Evolutionary conservation across 148 eudicot genomes (phyloP), one percentile per base, ranked within the genome.

Genomic region (Limonium bicolor): DNA sequence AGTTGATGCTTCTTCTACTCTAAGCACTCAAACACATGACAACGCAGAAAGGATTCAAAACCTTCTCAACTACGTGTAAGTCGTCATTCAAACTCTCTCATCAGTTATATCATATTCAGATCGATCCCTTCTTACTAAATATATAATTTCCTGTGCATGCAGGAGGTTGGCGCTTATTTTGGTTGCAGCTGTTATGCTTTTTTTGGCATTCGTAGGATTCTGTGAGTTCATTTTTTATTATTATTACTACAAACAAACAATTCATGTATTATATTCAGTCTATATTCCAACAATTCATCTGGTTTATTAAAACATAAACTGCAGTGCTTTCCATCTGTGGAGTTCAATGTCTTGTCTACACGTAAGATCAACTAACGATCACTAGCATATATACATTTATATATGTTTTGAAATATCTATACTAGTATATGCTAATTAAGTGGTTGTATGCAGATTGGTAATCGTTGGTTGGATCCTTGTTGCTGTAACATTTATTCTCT

Each of bases 291-390:
- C 27, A 14, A 7, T 16, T 27, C 17, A 9, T 27, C 20, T 18
- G 13, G 14, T 48, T 61, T 12, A 40, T 11, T 31, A 15, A 36
- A 13, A 21, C 27, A 6, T 27, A 16, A 13, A 31, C 17, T 68
- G 71, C 79, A 83, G 97, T 83, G 55, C 63, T 88, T 24, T 88
- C 97, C 4, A 47, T 88, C 48, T 56, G 58, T 12, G 94, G 94
- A 34, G 31, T 77, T 50, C 81, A 84, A 72, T 70, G 63, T 66
- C 71, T 88, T 31, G 94, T 88, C 20, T 77, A 84, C 74, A 45
- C 71, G 97, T 88, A 62, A 80, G 95, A 73, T n/a, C n/a, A n/a
- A n/a, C n/a, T n/a, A n/a, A n/a, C n/a, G n/a, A n/a, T n/a, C n/a
- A n/a, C n/a, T n/a, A n/a, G n/a, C n/a, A n/a, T n/a, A n/a, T n/a